These are phyloP conservation scores for cucumber (Cucumis sativus) DNA, from an alignment of 306 rosid species.

Conservation along the genomic window Cucumber_9930_V3 NC_026656.2:3142001-3142500, in stretches of 20 bases:
- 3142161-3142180: not conserved
- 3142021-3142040: conserved; percentile 13
- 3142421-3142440: conserved; percentile 16
- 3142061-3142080: conserved; percentile 51
- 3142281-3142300: not conserved
- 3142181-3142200: not conserved
- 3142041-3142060: conserved; percentile 22
- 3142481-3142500: conserved; percentile 28
- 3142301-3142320: not conserved
- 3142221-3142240: not conserved
- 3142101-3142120: conserved; percentile 11
- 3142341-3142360: conserved; percentile 33
- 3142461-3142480: conserved; percentile 26
- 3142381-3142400: conserved; percentile 14
- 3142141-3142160: not conserved
- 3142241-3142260: not conserved
- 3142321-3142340: not conserved
- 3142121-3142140: conserved; percentile 12
- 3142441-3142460: conserved; percentile 21
- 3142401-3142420: conserved; percentile 13
- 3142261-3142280: not conserved
- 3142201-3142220: not conserved
- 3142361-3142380: conserved; percentile 22
- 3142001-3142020: conserved; percentile 22
- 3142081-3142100: conserved; percentile 31